Evolutionary conservation across 495 filamentous ascomycete genomes (phyloP).

Genomic region (Penicillium taxi): DNA sequence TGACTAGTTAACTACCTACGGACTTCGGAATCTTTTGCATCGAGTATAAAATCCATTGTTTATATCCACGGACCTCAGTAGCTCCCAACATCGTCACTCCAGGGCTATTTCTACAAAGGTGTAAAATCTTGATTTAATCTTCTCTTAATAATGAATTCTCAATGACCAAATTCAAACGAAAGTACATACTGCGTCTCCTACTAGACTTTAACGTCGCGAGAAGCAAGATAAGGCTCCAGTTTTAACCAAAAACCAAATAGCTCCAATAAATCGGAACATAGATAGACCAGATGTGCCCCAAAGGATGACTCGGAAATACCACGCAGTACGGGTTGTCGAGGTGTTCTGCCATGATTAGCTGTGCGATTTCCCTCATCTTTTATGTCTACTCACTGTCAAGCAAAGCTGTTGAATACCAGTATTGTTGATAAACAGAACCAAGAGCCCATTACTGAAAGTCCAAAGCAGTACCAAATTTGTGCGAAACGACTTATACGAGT

Average conservation of each 20-base stretch:
- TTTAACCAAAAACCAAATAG: slow-evolving; percentile 15
- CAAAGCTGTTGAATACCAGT: slow-evolving; percentile 67
- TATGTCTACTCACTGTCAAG: slow-evolving; percentile 57
- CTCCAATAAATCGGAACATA: slow-evolving; percentile 16
- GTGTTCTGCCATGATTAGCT: slow-evolving; percentile 7
- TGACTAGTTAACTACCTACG: too few relatives aligned
- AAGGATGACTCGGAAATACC: slow-evolving; percentile 16
- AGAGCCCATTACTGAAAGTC: slow-evolving; percentile 82
- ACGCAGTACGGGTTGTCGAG: slow-evolving; percentile 13
- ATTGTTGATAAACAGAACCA: slow-evolving; percentile 76
- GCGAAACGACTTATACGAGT: slow-evolving; percentile 95
- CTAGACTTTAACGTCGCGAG: too few relatives aligned
- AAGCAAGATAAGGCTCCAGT: slow-evolving; percentile 14
- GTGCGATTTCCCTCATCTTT: too few relatives aligned
- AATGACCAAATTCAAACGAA: too few relatives aligned
- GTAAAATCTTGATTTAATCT: too few relatives aligned
- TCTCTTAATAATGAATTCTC: too few relatives aligned
- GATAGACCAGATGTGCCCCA: slow-evolving; percentile 17
- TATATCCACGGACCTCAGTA: too few relatives aligned
- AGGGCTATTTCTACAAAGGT: too few relatives aligned
- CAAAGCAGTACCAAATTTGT: slow-evolving; percentile 79
- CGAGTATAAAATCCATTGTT: too few relatives aligned
- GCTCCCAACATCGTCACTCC: too few relatives aligned
- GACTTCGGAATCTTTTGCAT: too few relatives aligned
- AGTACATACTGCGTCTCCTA: too few relatives aligned